Evolutionary conservation across 2,329 filamentous ascomycete species (phyloP), one percentile per base, ranked within the genome.

Genomic region (Aspergillus unguis): DNA sequence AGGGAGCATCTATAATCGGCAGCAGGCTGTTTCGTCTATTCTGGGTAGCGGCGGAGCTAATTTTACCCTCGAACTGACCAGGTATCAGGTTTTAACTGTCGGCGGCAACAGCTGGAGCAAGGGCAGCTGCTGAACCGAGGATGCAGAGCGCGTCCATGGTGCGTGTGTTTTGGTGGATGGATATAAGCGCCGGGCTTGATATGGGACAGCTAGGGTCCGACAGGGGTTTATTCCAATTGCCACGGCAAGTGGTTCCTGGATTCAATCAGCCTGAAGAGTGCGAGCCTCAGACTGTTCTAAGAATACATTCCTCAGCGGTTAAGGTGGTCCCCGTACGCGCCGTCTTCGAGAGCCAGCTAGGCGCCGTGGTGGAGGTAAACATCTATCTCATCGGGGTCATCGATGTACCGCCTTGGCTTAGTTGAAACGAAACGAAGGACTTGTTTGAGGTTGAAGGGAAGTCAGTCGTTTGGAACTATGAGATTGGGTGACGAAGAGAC

Each of bases 271-370:
- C 28, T 48, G 49, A 38, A n/a, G 36, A 8, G n/a, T 49, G 53
- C 56, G 53, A 55, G 60, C 6, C 45, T 44, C 29, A 41, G 41
- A 37, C 46, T 54, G 56, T 64, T 63, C 61, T 65, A 63, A 65
- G 62, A 59, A 59, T 58, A 58, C 42, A 54, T 46, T 40, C 35
- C 26, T 48, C 49, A 49, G 55, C 49, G 33, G 45, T 52, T 45
- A 44, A 51, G 50, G 43, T 56, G 52, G 57, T 58, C 54, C 53
- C 59, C 64, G 62, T 65, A 66, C 57, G 64, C 62, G 64, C 64
- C 58, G 60, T 53, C 44, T 36, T 41, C 31, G 37, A 32, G 46
- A 42, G 45, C 48, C 50, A 57, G 43, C 51, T 55, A 58, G 56
- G 65, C 64, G 65, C 58, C 58, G 58, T 44, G 56, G 53, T 62